These are phyloP conservation scores for Xylaria longipes DNA, from an alignment of 495 filamentous ascomycete genomes.

Conservation along the genomic window DNA sequence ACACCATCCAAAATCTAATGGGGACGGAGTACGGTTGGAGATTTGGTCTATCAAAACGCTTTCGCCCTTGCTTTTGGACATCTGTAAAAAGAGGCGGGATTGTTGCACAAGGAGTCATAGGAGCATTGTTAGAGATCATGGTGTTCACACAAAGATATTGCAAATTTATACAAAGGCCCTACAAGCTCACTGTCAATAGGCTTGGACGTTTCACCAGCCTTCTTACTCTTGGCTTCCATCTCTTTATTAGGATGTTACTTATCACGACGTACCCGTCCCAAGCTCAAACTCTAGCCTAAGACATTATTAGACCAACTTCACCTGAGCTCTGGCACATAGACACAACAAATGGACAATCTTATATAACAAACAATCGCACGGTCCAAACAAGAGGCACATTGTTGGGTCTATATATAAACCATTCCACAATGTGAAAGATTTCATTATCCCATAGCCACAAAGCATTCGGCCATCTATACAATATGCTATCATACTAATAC, in stretches of 20 bases:
- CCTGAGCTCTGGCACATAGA: neutral
- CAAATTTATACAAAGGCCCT: neutral
- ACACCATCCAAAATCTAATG: neutral
- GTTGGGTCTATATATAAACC: neutral
- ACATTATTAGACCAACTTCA: neutral
- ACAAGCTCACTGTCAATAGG: neutral
- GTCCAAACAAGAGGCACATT: neutral
- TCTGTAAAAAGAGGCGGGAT: neutral
- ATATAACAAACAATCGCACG: neutral
- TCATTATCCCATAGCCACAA: neutral
- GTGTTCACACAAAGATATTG: neutral
- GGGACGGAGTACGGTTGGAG: neutral
- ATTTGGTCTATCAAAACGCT: slow-evolving; percentile 2
- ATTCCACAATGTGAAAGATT: neutral
- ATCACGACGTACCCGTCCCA: neutral
- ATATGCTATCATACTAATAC: slow-evolving; percentile 1
- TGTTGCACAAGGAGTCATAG: neutral
- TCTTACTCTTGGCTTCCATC: neutral
- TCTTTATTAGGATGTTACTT: neutral
- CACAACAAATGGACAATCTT: neutral
- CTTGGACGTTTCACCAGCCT: neutral
- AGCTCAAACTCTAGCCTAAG: neutral
- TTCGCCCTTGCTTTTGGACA: slow-evolving; percentile 19
- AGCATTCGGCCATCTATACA: neutral
- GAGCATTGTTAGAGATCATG: neutral